Base-by-base conservation (phyloP, 306 rosid genomes). In the Nissolia schottii region DNA sequence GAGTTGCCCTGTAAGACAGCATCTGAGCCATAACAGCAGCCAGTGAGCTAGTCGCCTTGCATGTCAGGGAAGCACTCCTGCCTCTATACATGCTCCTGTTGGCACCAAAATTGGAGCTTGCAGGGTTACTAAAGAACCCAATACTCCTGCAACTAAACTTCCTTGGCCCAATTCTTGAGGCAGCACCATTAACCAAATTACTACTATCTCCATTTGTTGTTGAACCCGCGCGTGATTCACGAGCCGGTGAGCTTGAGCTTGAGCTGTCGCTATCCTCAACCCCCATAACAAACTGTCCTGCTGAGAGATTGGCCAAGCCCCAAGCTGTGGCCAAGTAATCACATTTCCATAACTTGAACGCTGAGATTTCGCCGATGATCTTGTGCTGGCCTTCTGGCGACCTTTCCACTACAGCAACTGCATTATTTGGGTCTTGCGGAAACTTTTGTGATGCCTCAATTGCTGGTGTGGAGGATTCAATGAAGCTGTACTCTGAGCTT, bases 21-120 rank as follows among this genome's bases (percentile, higher is more conserved):
- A 94, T 88, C 85, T 94, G 99, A 75, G 99, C 99, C 96, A 94
- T 79, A 11, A 91, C 99, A 9, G 99, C 93, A 22, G 99, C 97
- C 84, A 94, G 73, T 58, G 99, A 89, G 84, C 93, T 94, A 2
- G 96, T 87, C 31, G 87, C 76, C 79, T 81, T 94, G 79, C 97
- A 91, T 7, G 93, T 91, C 82, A 94, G 75, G 1, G 97, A 93
- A 2, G 97, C 90, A 64, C 97, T 94, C 81, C 98, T 86, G 31
- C 98, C 97, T 34, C 98, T 75, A 54, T 85, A 93, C 96, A 93
- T 93, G 91, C 83, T 93, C 87, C 97, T 85, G 16, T 3, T 41
- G 16, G 81, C 66, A 63, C 94, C 90, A 27, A 89, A 80, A 56
- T 79, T 58, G 13, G 54, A 67, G 82, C 71, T 83, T 5, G 84